Base-by-base conservation (phyloP, 2,329 filamentous ascomycete species). In the Calonectria pseudoreteaudii region DNA sequence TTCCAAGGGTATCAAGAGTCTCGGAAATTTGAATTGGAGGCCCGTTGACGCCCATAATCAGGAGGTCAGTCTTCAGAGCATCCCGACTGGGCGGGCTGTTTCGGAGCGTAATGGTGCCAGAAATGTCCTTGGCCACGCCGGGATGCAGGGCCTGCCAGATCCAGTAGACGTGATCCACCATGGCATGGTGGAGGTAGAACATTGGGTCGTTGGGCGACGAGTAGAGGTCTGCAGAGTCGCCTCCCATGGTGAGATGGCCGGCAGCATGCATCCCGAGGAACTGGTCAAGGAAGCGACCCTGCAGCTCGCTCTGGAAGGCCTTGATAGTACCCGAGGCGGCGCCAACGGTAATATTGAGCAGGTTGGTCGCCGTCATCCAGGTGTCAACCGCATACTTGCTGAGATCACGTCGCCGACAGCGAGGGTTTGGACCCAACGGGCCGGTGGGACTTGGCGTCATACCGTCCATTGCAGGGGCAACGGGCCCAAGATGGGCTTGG, bases 351-450 rank as follows among this genome's bases (percentile, higher is more conserved):
- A 70, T 47, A 41, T 70, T 70, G 50, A 28, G 34, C 4, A 71
- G 68, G 41, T 71, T 69, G 30, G 41, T 67, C 16, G 53, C 31
- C 16, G 68, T 71, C 30, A 67, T 64, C 44, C 60, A 70, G 18
- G 20, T 66, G 23, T 52, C 62, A 28, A 58, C 47, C 10, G 58
- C 52, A 18, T 41, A 53, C 1, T n/a, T 49, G 23, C 47, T 64
- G 10, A 74, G 31, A 26, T 84, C 81, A 62, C 82, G 75, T 72
- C 76, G 82, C 23, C 86, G 75, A 49, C 82, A 79, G 62, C 84
- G 83, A 1, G 85, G 85, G 73, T 86, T 86, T 73, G 85, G 85
- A 26, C 79, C 80, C 20, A 85, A 78, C 6, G 80, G 78, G 30
- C 78, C 79, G 26, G 77, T 77, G 13, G 77, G 74, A 6, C 78